Evolutionary conservation across 106 monocot genomes (phyloP), one percentile per base, ranked within the genome.

Genomic region (Acorus gramineus): DNA sequence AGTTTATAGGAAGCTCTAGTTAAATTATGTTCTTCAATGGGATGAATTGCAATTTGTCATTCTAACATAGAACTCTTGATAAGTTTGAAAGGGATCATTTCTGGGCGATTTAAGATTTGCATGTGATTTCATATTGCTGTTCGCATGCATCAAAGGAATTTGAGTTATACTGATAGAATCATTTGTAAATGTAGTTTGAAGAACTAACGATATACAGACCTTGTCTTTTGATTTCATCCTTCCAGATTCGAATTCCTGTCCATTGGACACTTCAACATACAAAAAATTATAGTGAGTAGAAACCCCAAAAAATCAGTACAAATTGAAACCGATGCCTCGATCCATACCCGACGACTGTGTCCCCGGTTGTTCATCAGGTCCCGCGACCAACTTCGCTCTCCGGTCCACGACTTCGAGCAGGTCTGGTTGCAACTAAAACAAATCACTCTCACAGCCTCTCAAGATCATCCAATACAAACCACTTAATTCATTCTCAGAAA

Each of bases 341-440:
- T 50, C 3, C 65, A 7, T 96, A 96, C 96, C 96, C 72, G 91
- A 69, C 63, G 72, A 62, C 55, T 81, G 87, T 4, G 70, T 65
- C 28, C 65, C 78, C 74, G 87, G 67, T 55, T 81, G 80, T 63
- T 96, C 96, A 71, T 91, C 90, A 8, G 87, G 66, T 57, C 54
- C 71, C 14, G 70, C 96, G 6, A 98, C 96, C 60, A 87, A 83
- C 74, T 98, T 98, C 66, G 96, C 96, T 78, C 85, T 85, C 59
- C 96, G 82, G 62, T 98, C 96, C 7, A 98, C 96, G 57, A 88
- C 88, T 79, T 98, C 96, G 42, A 98, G 71, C 46, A 98, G 74
- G 69, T 92, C 96, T 98, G 69, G 12, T 67, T 52, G 5, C 12
- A 69, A 50, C 14, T 28, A 28, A 28, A 28, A 28, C 28, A 28